Percentiles rank a stretch among this genome's conserved stretches.
These are phyloP conservation scores for Verticillium tricorpus DNA, from an alignment of 2,329 filamentous ascomycete species.

Conservation along the genomic window DNA sequence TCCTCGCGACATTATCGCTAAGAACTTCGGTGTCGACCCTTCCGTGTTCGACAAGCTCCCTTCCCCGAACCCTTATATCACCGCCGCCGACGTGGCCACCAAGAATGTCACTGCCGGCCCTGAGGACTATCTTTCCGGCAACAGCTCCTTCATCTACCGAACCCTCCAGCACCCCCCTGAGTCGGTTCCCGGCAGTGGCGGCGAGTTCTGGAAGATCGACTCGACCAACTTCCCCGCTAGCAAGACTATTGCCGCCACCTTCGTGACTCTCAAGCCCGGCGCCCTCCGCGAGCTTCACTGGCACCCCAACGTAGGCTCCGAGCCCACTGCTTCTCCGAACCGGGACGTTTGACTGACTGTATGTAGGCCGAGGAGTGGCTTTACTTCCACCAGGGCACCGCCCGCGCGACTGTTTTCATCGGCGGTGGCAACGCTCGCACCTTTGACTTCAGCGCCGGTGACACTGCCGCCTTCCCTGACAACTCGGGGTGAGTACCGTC, in stretches of 20 bases:
- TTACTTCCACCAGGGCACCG: conserved; percentile 62
- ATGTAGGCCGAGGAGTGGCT: conserved; percentile 63
- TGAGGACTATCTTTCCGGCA: conserved; percentile 39
- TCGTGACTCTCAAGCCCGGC: conserved; percentile 59
- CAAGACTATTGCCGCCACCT: conserved; percentile 61
- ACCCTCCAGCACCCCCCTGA: conserved; percentile 51
- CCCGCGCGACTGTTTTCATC: conserved; percentile 60
- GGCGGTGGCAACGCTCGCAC: conserved; percentile 57
- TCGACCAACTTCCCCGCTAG: conserved; percentile 62
- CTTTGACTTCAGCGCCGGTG: conserved; percentile 63
- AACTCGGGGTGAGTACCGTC: conserved; percentile 36
- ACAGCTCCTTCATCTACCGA: conserved; percentile 59
- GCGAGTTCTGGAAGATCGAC: conserved; percentile 60
- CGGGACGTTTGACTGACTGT: not conserved
- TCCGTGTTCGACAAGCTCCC: conserved; percentile 52
- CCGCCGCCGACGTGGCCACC: conserved; percentile 48
- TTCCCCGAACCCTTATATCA: conserved; percentile 55
- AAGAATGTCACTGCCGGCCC: conserved; percentile 37
- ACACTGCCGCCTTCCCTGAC: conserved; percentile 64
- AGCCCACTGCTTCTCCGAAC: no score
- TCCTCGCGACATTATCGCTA: conserved; percentile 56
- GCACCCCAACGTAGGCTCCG: conserved; percentile 56
- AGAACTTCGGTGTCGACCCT: conserved; percentile 62
- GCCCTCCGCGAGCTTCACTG: conserved; percentile 64
- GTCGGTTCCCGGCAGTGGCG: conserved; percentile 56